Evolutionary conservation across 1,139 yeast species (phyloP), one percentile per base, ranked within the genome.

Genomic region (Geotrichum aggregatum): DNA sequence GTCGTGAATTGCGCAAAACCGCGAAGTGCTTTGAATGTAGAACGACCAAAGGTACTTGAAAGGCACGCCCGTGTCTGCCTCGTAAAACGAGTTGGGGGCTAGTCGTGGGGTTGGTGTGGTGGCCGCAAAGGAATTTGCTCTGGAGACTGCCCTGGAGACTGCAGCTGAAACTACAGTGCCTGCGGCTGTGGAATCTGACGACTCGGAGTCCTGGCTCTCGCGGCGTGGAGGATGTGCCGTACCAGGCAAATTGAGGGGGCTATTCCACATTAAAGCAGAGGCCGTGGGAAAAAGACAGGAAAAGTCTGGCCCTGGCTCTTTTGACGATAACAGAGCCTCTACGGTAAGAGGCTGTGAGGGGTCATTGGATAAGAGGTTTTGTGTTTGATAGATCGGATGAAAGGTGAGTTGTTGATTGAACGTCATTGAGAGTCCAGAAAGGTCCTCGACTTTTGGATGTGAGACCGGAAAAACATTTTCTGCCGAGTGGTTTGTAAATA

Each of bases 1-100:
- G 24, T 52, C 54, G 31, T 54, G 57, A 21, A 54, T 54, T 2
- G 57, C 56, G 33, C 57, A 54, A 39, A 54, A 53, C 26, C 57
- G 49, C n/a, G 52, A 42, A 6, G 57, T 54, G 19, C 42, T 54
- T 36, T 52, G 46, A 13, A 54, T 30, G 33, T 54, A 54, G 24
- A 52, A 54, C 2, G 54, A 46, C 56, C 57, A 54, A 18, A 54
- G 40, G 42, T 52, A 54, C 10, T 42, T 38, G n/a, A 52, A 41
- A 2, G 46, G 38, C 14, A 21, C 5, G 18, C 44, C 30, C 10
- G 44, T 48, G 43, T 39, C 26, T 16, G 43, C 36, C 2, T 30
- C 38, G n/a, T 41, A 21, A 41, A 41, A 48, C 21, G 35, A 30
- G 26, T 48, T 41, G 10, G 36, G 28, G 2, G 36, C 14, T 38